Percentiles rank a stretch among this genome's conserved stretches.
Conservation (phyloP, 805 yeast species). For the Limtongia smithiae region DNA sequence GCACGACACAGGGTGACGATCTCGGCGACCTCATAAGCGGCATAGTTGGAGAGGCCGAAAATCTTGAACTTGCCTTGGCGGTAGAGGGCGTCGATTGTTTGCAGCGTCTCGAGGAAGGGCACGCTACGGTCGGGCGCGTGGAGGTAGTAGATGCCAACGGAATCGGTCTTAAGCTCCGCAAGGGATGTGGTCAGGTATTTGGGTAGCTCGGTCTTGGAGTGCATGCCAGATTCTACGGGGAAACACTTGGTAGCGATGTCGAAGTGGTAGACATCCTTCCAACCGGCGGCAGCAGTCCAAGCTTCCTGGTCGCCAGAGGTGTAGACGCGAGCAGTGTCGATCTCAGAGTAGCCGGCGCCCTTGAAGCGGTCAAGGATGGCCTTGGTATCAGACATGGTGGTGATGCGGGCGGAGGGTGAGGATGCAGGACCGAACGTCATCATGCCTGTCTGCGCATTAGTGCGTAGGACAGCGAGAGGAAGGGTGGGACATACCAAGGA, state of each 20-base stretch:
- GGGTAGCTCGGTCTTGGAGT: constrained; percentile 6
- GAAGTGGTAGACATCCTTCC: constrained; percentile 12
- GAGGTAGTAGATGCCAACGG: constrained; percentile 15
- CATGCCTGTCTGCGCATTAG: not conserved
- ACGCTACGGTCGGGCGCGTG: constrained; percentile 31
- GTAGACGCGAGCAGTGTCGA: constrained; percentile 33
- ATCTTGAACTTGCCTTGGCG: constrained; percentile 32
- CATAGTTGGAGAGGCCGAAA: constrained; percentile 33
- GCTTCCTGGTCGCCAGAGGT: constrained; percentile 26
- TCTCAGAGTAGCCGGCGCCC: constrained; percentile 26
- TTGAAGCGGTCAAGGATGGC: constrained; percentile 12
- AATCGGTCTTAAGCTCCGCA: constrained; percentile 3
- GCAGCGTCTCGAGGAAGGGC: constrained; percentile 32
- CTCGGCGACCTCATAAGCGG: constrained; percentile 20
- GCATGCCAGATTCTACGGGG: constrained; percentile 22
- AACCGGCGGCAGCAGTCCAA: constrained; percentile 20
- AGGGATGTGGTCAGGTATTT: not conserved
- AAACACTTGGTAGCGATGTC: constrained; percentile 28
- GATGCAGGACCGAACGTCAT: constrained; percentile 19
- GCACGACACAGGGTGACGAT: constrained; percentile 4
- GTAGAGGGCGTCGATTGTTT: constrained; percentile 31
- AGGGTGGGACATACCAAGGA: constrained; percentile 5
- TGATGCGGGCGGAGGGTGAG: constrained; percentile 8
- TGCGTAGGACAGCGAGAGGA: not conserved
- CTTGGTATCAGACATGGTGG: constrained; percentile 14